These are phyloP conservation scores for Aspergillus tanneri DNA, from an alignment of 2,329 filamentous ascomycete species.

Conservation along the genomic window DNA sequence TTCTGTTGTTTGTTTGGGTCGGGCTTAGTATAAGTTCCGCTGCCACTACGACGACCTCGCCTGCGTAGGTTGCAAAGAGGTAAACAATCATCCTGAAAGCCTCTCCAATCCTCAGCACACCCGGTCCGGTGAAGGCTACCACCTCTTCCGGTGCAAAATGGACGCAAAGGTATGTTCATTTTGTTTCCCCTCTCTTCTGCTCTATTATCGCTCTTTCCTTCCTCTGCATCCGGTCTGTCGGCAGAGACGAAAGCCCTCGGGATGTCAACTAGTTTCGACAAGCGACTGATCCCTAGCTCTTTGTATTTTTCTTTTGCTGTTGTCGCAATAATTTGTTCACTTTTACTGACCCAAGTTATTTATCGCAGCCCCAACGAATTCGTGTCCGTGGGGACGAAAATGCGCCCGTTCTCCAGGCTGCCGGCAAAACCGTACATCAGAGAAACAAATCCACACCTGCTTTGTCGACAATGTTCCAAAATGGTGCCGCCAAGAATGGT, in stretches of 20 bases:
- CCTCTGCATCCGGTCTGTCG: neutral
- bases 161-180: conserved; percentile 47
- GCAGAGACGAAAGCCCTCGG: neutral
- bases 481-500: conserved; percentile 59
- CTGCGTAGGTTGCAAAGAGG: conserved; percentile 17
- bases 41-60: conserved; percentile 16
- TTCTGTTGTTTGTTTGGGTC: conserved; percentile 27
- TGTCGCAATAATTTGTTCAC: neutral
- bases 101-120: conserved; percentile 10
- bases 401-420: conserved; percentile 47
- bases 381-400: conserved; percentile 71
- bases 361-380: conserved; percentile 66
- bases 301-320: neutral
- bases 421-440: conserved; percentile 67
- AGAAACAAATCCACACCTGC: conserved; percentile 76
- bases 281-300: conserved; percentile 4
- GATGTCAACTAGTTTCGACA: conserved; percentile 10
- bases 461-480: conserved; percentile 56
- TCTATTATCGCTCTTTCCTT: neutral
- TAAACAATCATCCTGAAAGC: conserved; percentile 20
- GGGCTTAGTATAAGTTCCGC: conserved; percentile 23
- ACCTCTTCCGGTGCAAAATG: conserved; percentile 33
- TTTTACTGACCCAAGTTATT: conserved; percentile 15
- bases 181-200: conserved; percentile 17
- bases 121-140: conserved; percentile 15